A percentile compares a stretch with the other conserved stretches of the same genome.
Conservation (phyloP, 805 yeast species). For the Lipomyces sp. region DNA sequence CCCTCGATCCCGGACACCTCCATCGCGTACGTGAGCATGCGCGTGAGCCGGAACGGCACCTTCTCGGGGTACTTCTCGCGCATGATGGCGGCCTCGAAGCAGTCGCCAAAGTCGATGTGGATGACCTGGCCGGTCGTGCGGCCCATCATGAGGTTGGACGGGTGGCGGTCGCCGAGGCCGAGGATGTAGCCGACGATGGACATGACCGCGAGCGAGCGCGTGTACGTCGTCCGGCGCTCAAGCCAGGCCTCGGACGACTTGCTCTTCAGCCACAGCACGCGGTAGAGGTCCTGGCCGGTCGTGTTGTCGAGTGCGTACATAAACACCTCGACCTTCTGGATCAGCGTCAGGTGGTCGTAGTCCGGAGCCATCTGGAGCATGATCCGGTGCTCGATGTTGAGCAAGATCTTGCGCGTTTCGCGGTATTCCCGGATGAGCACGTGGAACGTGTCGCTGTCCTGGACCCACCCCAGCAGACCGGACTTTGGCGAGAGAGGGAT, state of each 20-base stretch:
- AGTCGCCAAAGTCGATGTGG: constrained; percentile 98
- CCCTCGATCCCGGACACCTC: constrained; percentile 99
- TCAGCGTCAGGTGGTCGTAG: constrained; percentile 79
- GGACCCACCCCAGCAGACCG: constrained; percentile 97
- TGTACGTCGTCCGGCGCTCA: constrained; percentile 93
- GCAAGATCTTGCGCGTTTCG: constrained; percentile 80
- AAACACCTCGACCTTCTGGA: constrained; percentile 95
- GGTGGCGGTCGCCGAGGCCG: constrained; percentile 97
- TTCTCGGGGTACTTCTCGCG: constrained; percentile 97
- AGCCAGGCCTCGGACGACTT: constrained; percentile 97
- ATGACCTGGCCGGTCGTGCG: constrained; percentile 91
- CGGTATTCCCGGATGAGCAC: constrained; percentile 87
- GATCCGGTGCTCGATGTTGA: constrained; percentile 90
- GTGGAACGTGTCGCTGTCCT: constrained; percentile 95
- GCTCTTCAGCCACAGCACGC: constrained; percentile 93
- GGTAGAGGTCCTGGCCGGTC: constrained; percentile 91
- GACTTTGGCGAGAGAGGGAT: constrained; percentile 95
- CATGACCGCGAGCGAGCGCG: constrained; percentile 95
- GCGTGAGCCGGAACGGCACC: constrained; percentile 92
- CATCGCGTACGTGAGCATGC: constrained; percentile 98
- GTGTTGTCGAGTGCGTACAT: constrained; percentile 94
- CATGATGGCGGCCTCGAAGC: constrained; percentile 96
- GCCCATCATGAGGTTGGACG: constrained; percentile 93
- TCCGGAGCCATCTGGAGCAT: constrained; percentile 98
- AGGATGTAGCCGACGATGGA: constrained; percentile 97